Percentiles rank a stretch among this genome's conserved stretches.
These are phyloP conservation scores for Babesia gibsoni DNA, from an alignment of 169 alveolate species.

Conservation along the genomic window DNA sequence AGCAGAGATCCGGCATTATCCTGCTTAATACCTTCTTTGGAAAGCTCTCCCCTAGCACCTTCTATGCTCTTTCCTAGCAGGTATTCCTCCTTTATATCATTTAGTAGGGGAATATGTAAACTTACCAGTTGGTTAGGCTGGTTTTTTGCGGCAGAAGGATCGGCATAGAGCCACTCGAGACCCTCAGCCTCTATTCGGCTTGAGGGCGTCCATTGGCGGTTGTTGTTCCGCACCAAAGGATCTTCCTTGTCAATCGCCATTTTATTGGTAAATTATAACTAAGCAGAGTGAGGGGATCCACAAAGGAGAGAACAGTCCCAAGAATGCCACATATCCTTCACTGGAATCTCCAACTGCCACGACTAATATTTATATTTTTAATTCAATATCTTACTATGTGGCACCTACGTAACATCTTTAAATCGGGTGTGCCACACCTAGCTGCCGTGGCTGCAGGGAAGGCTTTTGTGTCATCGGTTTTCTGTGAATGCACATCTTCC, in stretches of 20 bases:
- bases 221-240: conserved; percentile 11
- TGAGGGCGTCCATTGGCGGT: conserved; percentile 41
- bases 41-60: conserved; percentile 56
- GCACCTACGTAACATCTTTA: background rate
- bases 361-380: background rate
- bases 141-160: conserved; percentile 35
- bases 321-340: no score
- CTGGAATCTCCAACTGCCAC: no score
- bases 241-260: conserved; percentile 33
- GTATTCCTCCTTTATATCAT: conserved; percentile 30
- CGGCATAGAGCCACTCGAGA: conserved; percentile 67
- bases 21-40: conserved; percentile 3
- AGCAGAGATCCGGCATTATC: conserved; percentile 47
- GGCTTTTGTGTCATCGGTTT: background rate
- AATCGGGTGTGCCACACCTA: background rate
- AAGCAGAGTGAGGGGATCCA: no score
- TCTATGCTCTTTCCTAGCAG: conserved; percentile 60
- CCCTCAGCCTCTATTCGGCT: conserved; percentile 63
- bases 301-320: no score
- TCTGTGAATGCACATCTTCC: background rate
- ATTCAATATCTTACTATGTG: background rate
- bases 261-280: no score
- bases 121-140: conserved; percentile 20
- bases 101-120: background rate
- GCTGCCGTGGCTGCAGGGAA: background rate